Evolutionary conservation across 805 yeast species (phyloP), one percentile per base, ranked within the genome.

Genomic region (Cyberlindnera petersonii): DNA sequence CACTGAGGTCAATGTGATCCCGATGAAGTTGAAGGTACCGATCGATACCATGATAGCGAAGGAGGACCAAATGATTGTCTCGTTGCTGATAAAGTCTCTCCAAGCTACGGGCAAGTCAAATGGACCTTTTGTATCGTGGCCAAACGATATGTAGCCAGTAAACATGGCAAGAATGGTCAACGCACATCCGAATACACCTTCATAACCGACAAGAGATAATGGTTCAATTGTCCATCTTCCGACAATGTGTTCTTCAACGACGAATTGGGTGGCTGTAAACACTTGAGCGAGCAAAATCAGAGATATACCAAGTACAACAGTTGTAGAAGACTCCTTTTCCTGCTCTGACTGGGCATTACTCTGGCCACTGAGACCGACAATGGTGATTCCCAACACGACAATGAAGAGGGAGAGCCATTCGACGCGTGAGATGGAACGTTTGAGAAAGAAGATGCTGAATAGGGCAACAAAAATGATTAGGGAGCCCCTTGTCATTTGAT

Each of bases 401-500:
- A 74, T 44, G n/a, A 70, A 50, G 33, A 85, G 66, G 8, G 86
- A 72, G 8, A 70, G 41, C 93, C 93, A 85, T 55, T 85, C 89
- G 18, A 76, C 55, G 43, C 73, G 69, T 9, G 78, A 65, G 33
- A 85, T 76, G 15, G 56, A 60, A 29, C 76, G 69, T 33, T 71
- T 65, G 46, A 85, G 69, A 52, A 83, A 82, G 1, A 79, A 20
- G 26, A 80, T 80, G 17, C 86, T 78, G 53, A 83, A 70, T 13
- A 78, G 59, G 1, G 89, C 94, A 18, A 84, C 94, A 61, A 82
- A 83, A 29, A 85, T 61, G 30, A 85, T 85, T 29, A 83, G 64
- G 0, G 87, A 75, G 3, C 94, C 93, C 47, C 94, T 66, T n/a
- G 83, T 79, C 94, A 85, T 85, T 58, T 85, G 94, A 59, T 83